Evolutionary conservation across 169 alveolate species (phyloP).

Genomic region (Plasmodium knowlesi): DNA sequence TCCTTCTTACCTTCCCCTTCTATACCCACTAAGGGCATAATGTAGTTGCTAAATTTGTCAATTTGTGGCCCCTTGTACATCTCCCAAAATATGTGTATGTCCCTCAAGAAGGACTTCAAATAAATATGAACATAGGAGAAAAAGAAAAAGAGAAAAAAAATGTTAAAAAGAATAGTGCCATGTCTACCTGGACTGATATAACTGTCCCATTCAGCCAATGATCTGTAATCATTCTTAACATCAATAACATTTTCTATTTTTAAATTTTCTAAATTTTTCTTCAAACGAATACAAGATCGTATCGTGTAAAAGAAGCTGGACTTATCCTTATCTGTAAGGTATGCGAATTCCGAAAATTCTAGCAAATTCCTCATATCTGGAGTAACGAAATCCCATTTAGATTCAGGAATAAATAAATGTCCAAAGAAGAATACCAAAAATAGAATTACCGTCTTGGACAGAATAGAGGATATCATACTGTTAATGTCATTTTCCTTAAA

Average conservation of each 20-base stretch:
- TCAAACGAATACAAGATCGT: conserved; percentile 60
- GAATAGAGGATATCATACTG: conserved; percentile 25
- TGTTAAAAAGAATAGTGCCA: conserved; percentile 65
- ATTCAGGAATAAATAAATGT: conserved; percentile 64
- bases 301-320: conserved; percentile 22
- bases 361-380: conserved; percentile 18
- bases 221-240: conserved; percentile 56
- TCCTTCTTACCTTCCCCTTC: background rate
- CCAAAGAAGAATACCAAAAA: conserved; percentile 56
- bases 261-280: conserved; percentile 62
- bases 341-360: conserved; percentile 56
- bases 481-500: conserved; percentile 40
- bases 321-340: conserved; percentile 9
- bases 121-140: conserved; percentile 46
- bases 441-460: conserved; percentile 21
- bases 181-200: conserved; percentile 65
- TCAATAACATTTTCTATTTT: conserved; percentile 23
- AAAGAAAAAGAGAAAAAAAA: conserved; percentile 61
- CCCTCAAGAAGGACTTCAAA: conserved; percentile 34
- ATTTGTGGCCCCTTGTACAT: background rate
- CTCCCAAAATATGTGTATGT: conserved; percentile 4
- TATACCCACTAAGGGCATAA: background rate
- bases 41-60: background rate
- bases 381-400: conserved; percentile 25
- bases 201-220: conserved; percentile 67